phyloP scores from a whole-genome alignment of 2,329 filamentous ascomycete species.

The Microascus cirrosus region DNA sequence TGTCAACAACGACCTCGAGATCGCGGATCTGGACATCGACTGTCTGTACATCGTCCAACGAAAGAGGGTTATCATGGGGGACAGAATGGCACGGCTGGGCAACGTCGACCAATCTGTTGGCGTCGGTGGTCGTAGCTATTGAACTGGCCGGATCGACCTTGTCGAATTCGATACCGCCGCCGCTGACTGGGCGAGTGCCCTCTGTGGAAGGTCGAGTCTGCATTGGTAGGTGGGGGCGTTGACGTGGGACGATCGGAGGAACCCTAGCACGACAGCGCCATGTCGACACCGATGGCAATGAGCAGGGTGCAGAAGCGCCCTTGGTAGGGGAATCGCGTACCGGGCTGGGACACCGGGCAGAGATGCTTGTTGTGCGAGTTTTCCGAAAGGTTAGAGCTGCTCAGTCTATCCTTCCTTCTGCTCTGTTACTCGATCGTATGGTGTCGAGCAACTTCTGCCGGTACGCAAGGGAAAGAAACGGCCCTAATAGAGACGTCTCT shows the following conservation, averaged over 20 bases:
- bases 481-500: not conserved
- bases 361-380: not conserved
- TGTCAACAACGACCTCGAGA: constrained; percentile 45
- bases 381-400: not conserved
- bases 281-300: not conserved
- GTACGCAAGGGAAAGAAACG: not conserved
- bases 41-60: constrained; percentile 40
- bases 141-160: constrained; percentile 21
- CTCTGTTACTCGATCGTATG: not conserved
- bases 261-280: not conserved
- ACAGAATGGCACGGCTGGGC: constrained; percentile 14
- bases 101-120: constrained; percentile 5
- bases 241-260: not conserved
- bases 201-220: not conserved
- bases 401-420: not conserved
- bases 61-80: constrained; percentile 23
- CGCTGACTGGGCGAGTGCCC: constrained; percentile 1
- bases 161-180: constrained; percentile 13
- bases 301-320: not conserved
- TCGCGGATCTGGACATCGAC: constrained; percentile 42
- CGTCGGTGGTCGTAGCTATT: constrained; percentile 17
- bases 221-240: not conserved
- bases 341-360: not conserved
- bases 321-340: not conserved
- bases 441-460: not conserved